These are phyloP conservation scores for Sextonia rubra DNA, from an alignment of 164 flowering plant species.

Conservation along the genomic window DNA sequence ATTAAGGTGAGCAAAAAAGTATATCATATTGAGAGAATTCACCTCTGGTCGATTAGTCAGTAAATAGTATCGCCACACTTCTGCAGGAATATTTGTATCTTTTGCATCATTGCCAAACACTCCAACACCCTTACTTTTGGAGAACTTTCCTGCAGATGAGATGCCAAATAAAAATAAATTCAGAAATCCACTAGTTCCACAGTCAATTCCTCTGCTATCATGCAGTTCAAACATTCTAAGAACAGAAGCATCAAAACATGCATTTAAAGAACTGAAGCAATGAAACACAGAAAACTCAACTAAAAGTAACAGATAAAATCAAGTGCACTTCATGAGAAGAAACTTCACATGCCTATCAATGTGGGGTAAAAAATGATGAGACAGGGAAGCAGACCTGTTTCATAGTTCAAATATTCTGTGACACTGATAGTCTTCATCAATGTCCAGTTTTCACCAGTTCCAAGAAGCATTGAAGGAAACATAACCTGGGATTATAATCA, in stretches of 20 bases:
- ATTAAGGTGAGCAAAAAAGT: neutral
- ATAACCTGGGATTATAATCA: conserved; percentile 48
- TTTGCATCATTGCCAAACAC: conserved; percentile 93
- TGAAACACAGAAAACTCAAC: no score
- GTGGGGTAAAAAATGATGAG: neutral
- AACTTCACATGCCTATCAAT: neutral
- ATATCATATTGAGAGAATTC: neutral
- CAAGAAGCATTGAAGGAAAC: conserved; percentile 83
- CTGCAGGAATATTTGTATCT: conserved; percentile 74
- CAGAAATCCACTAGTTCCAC: neutral
- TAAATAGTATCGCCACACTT: conserved; percentile 91
- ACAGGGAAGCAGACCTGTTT: conserved; percentile 45
- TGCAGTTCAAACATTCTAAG: neutral
- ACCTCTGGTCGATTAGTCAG: conserved; percentile 89
- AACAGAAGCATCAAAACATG: neutral
- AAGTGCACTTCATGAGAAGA: neutral
- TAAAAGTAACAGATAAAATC: neutral
- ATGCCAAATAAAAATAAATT: neutral
- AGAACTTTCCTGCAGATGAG: conserved; percentile 40
- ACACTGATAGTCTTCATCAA: conserved; percentile 87
- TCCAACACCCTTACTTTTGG: conserved; percentile 81
- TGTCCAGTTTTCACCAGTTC: conserved; percentile 86
- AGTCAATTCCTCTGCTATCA: neutral
- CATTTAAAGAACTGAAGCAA: conserved; percentile 1
- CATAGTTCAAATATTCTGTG: conserved; percentile 83